Evolutionary conservation across 2,329 filamentous ascomycete genomes (phyloP).

Genomic region (Aschersonia sp.): DNA sequence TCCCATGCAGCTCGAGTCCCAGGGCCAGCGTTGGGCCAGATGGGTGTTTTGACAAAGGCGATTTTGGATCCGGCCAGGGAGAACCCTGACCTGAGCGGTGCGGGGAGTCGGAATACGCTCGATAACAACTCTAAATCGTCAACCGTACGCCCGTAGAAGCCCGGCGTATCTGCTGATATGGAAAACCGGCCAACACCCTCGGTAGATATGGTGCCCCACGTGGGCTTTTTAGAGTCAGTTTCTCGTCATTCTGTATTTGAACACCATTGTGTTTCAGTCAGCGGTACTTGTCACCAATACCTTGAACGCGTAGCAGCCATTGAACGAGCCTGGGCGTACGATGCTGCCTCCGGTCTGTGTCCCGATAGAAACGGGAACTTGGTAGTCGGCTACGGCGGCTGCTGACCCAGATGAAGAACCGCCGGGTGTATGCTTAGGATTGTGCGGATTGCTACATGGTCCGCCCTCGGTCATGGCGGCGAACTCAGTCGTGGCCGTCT

Average conservation of each 20-base stretch:
- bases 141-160: slow-evolving; percentile 42
- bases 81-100: not conserved
- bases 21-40: slow-evolving; percentile 32
- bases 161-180: slow-evolving; percentile 45
- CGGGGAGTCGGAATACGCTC: slow-evolving; percentile 39
- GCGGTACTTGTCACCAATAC: not conserved
- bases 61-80: slow-evolving; percentile 35
- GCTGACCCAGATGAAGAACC: slow-evolving; percentile 55
- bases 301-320: slow-evolving; percentile 50
- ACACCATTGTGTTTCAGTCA: not conserved
- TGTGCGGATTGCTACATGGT: slow-evolving; percentile 49
- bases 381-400: slow-evolving; percentile 50
- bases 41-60: slow-evolving; percentile 36
- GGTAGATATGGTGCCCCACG: slow-evolving; percentile 46
- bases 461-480: slow-evolving; percentile 41
- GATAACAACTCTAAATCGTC: slow-evolving; percentile 43
- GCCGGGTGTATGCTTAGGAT: slow-evolving; percentile 47
- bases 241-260: not conserved
- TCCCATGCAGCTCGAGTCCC: slow-evolving; percentile 28
- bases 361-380: slow-evolving; percentile 44
- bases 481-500: slow-evolving; percentile 47
- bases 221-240: slow-evolving; percentile 24
- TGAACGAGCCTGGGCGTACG: slow-evolving; percentile 50
- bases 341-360: slow-evolving; percentile 53
- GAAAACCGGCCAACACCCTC: slow-evolving; percentile 48